Evolutionary conservation across 2,329 filamentous ascomycete genomes (phyloP).

Genomic region (Trichophyton equinum): DNA sequence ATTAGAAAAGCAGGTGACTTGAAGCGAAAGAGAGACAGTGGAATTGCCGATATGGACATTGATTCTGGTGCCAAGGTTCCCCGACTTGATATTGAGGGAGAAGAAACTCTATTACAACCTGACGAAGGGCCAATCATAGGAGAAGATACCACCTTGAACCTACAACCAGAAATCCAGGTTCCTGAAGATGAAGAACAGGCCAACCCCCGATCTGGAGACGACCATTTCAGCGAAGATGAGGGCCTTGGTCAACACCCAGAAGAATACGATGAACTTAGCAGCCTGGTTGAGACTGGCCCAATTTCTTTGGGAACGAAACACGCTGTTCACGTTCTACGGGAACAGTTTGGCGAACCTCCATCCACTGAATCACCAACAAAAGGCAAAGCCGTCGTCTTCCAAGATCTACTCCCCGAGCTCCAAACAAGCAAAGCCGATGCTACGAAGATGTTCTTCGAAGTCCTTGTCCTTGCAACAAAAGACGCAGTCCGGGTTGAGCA

Average conservation of each 20-base stretch:
- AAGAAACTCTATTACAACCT: slow-evolving; percentile 43
- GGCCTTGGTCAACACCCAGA: slow-evolving; percentile 38
- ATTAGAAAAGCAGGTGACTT: slow-evolving; percentile 64
- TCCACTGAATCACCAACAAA: slow-evolving; percentile 57
- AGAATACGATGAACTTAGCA: slow-evolving; percentile 66
- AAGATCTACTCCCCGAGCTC: slow-evolving; percentile 73
- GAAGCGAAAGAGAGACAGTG: slow-evolving; percentile 88
- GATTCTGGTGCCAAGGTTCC: slow-evolving; percentile 54
- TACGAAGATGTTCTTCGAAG: slow-evolving; percentile 99
- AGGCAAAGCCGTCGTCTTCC: slow-evolving; percentile 70
- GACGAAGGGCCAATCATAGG: slow-evolving; percentile 43
- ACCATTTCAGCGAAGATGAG: slow-evolving; percentile 38
- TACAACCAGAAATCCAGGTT: slow-evolving; percentile 52
- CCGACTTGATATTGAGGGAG: slow-evolving; percentile 48
- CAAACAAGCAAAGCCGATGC: slow-evolving; percentile 76
- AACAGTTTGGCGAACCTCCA: slow-evolving; percentile 56
- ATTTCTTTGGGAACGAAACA: slow-evolving; percentile 88
- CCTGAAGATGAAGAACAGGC: slow-evolving; percentile 42
- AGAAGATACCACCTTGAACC: slow-evolving; percentile 31
- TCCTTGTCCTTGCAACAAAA: slow-evolving; percentile 89
- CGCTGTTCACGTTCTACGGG: slow-evolving; percentile 84
- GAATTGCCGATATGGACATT: slow-evolving; percentile 66
- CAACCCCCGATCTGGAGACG: slow-evolving; percentile 18
- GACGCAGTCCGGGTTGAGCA: slow-evolving; percentile 97
- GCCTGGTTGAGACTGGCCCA: slow-evolving; percentile 67